Base-by-base conservation (phyloP, 441 rosid species). In the Francoa sonchifolia region DNA sequence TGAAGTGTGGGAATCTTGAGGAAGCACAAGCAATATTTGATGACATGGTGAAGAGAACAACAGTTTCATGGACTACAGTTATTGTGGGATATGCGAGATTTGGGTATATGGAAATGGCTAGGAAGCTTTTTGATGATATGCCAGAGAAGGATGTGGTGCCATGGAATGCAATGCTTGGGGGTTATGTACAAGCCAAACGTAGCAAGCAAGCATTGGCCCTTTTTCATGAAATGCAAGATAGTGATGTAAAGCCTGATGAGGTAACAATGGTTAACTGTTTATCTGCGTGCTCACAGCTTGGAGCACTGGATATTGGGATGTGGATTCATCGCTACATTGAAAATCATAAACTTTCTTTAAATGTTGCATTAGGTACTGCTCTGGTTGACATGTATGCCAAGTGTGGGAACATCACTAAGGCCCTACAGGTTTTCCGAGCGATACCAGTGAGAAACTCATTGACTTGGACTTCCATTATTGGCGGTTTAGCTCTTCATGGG, bases 331-430 rank as follows among this genome's bases (percentile, higher is more conserved):
- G 59, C 23, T 88, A 72, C 44, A 63, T 80, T 16, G 50, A 71
- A 57, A 80, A 53, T 47, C 64, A 74, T 37, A 65, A 65, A 49
- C 61, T 83, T 57, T 23, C 64, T 41, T 47, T 76, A 33, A 71
- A 73, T 49, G 83, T 78, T 59, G 74, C 72, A 0, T 25, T 88
- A 49, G 95, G 87, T 43, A 88, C 87, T 50, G 76, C 95, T 38
- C 62, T 83, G 42, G 65, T 83, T 26, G 95, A 83, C 59, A 88
- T 88, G 97, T 80, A 78, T 54, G 76, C 81, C 36, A 88, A 88
- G 55, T 83, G 90, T 43, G 95, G 97, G 57, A 73, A 81, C 61
- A 73, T 83, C 34, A 33, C 63, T 29, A 69, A 71, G 59, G 93
- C 95, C 50, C 71, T 68, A 49, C 61, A 44, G 46, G 76, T 76